Conservation (phyloP, 2,329 filamentous ascomycete species). For the Paecilomyces dactylethromorphus region DNA sequence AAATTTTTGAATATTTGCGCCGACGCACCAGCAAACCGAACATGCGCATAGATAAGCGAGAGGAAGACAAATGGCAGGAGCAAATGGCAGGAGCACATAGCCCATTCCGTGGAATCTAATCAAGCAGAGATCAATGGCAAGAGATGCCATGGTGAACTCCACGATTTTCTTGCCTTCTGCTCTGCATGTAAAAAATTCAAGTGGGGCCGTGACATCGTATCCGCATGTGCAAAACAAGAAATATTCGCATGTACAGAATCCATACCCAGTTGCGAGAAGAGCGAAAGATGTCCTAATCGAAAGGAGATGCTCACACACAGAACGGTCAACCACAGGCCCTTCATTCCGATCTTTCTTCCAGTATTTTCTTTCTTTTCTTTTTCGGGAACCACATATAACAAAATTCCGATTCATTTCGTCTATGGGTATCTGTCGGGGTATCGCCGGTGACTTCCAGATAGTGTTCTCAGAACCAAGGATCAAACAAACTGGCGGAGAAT, state of each 20-base stretch:
- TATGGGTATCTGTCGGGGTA: slow-evolving; percentile 4
- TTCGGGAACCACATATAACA: neutral
- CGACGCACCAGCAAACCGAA: neutral
- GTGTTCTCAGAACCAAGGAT: neutral
- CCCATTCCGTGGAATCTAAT: neutral
- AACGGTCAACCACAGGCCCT: neutral
- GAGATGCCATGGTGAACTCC: neutral
- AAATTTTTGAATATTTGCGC: neutral
- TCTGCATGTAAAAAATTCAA: neutral
- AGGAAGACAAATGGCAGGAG: neutral
- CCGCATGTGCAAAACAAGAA: slow-evolving; percentile 1
- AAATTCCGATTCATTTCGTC: neutral
- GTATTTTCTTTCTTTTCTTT: neutral
- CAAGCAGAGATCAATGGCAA: neutral
- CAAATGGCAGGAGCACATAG: neutral
- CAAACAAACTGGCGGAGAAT: neutral
- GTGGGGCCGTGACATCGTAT: neutral
- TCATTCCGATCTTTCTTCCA: neutral
- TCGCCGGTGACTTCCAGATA: neutral
- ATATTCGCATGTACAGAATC: slow-evolving; percentile 1
- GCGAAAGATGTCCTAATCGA: neutral
- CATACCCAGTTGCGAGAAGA: neutral
- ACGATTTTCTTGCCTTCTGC: neutral
- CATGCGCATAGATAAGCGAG: neutral
- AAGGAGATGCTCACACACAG: neutral